Evolutionary conservation across 2,329 filamentous ascomycete species (phyloP).

Genomic region (Colletotrichum euphorbiae): DNA sequence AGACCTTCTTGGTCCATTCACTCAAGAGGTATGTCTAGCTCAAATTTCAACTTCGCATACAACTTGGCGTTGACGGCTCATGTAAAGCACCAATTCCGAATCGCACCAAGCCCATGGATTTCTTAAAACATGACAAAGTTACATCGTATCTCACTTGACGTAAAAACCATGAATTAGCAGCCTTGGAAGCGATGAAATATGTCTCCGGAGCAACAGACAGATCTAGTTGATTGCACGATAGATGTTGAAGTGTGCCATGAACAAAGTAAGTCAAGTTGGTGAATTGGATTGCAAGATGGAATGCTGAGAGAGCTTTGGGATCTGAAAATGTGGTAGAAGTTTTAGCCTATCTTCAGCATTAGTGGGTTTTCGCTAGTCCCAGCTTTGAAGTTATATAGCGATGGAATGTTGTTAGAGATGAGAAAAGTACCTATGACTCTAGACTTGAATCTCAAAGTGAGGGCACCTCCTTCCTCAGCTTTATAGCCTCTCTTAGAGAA

Average conservation of each 20-base stretch:
- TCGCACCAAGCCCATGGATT: neutral
- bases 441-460: constrained; percentile 63
- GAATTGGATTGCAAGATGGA: constrained; percentile 44
- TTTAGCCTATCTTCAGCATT: constrained; percentile 56
- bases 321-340: constrained; percentile 68
- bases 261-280: neutral
- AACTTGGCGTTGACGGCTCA: neutral
- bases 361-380: constrained; percentile 69
- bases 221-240: neutral
- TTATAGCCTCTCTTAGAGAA: constrained; percentile 56
- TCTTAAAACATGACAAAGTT: neutral
- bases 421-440: constrained; percentile 69
- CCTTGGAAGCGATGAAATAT: neutral
- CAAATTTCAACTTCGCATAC: neutral
- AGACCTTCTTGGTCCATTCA: neutral
- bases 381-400: constrained; percentile 66
- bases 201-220: neutral
- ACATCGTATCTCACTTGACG: neutral
- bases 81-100: neutral
- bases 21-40: neutral
- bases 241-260: neutral
- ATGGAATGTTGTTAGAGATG: constrained; percentile 62
- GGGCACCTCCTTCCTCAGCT: constrained; percentile 67
- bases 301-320: constrained; percentile 63
- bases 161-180: neutral